Percentiles rank a stretch among this genome's conserved stretches.
Evolutionary conservation across 163 green algal species (phyloP).

Genomic region (Chloroidium sp.): DNA sequence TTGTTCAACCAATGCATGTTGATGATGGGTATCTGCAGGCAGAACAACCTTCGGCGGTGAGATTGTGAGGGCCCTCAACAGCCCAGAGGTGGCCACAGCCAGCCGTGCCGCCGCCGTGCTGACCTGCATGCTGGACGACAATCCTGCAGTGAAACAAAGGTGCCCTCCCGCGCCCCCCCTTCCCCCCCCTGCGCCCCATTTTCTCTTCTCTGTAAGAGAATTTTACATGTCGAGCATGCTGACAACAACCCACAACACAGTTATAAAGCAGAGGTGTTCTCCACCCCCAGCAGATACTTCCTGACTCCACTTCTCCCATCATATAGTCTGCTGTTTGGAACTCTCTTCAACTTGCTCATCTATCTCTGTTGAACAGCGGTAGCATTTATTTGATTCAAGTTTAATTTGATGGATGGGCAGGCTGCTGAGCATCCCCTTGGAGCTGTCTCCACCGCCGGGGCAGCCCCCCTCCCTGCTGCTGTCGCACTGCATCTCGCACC

Average conservation of each 20-base stretch:
- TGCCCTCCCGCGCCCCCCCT: conserved; percentile 43
- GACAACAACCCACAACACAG: too few species aligned
- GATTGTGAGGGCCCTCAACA: conserved; percentile 23
- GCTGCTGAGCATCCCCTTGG: background rate
- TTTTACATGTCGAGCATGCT: too few species aligned
- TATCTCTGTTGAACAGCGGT: too few species aligned
- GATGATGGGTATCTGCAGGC: background rate
- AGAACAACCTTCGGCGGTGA: conserved; percentile 35
- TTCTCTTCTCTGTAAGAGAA: too few species aligned
- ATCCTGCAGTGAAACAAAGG: conserved; percentile 36
- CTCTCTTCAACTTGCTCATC: too few species aligned
- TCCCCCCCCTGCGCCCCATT: background rate
- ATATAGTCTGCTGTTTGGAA: too few species aligned
- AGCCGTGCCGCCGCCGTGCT: conserved; percentile 40
- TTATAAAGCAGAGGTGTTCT: too few species aligned
- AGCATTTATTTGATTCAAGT: conserved; percentile 1
- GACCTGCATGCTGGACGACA: conserved; percentile 43
- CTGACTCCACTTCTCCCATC: too few species aligned
- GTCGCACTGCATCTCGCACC: background rate
- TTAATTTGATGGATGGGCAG: background rate
- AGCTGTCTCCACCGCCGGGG: background rate
- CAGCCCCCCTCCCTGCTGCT: background rate
- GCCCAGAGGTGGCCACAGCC: background rate
- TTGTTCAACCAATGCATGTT: too few species aligned
- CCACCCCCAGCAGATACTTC: too few species aligned